Evolutionary conservation across 192 early-diverging fungal genomes (phyloP).

Genomic region (Backusella luteola): DNA sequence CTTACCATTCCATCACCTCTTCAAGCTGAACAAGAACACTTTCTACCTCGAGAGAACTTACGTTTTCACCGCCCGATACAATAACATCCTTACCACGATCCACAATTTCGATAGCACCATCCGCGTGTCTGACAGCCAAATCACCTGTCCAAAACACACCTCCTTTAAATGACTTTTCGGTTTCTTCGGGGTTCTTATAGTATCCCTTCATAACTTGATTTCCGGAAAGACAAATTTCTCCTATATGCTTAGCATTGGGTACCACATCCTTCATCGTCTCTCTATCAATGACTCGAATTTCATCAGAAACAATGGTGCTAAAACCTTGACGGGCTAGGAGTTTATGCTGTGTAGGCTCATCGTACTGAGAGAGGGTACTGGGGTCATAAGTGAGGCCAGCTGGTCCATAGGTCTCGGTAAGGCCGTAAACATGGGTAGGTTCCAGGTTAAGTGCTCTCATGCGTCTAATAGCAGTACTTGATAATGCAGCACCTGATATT

Average conservation of each 20-base stretch:
- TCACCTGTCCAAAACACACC: slow-evolving; percentile 62
- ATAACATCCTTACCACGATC: slow-evolving; percentile 65
- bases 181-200: slow-evolving; percentile 51
- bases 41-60: slow-evolving; percentile 58
- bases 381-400: slow-evolving; percentile 40
- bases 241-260: slow-evolving; percentile 49
- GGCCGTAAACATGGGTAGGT: slow-evolving; percentile 60
- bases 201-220: slow-evolving; percentile 59
- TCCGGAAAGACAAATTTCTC: slow-evolving; percentile 56
- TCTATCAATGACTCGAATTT: slow-evolving; percentile 47
- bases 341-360: slow-evolving; percentile 31
- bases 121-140: slow-evolving; percentile 56
- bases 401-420: slow-evolving; percentile 62
- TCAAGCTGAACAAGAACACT: slow-evolving; percentile 45
- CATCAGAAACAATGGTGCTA: slow-evolving; percentile 48
- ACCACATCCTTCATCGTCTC: slow-evolving; percentile 43
- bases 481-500: slow-evolving; percentile 51
- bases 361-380: slow-evolving; percentile 27
- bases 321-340: slow-evolving; percentile 54
- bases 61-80: slow-evolving; percentile 62
- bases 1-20: slow-evolving; percentile 49
- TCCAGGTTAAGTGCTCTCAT: slow-evolving; percentile 52
- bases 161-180: slow-evolving; percentile 50
- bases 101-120: slow-evolving; percentile 58
- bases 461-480: slow-evolving; percentile 44